Evolutionary conservation across 805 yeast genomes (phyloP).

Genomic region (Starmerella geochares): DNA sequence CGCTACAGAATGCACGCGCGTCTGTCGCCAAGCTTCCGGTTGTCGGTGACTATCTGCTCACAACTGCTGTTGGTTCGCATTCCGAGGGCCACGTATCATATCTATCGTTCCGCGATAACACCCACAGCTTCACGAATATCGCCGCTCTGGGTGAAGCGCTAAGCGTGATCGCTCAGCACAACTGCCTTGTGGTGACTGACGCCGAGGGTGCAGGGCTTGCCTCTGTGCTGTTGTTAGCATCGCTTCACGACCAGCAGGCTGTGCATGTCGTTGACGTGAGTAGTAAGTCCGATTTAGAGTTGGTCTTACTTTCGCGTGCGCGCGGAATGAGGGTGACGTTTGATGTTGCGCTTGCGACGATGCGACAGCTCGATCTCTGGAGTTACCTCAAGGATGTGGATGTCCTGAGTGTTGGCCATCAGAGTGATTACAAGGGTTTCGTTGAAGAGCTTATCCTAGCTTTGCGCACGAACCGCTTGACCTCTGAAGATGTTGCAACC

Average conservation of each 20-base stretch:
- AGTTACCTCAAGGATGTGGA: slow-evolving; percentile 60
- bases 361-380: slow-evolving; percentile 79
- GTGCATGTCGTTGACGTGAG: slow-evolving; percentile 85
- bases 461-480: slow-evolving; percentile 59
- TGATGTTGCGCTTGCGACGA: slow-evolving; percentile 65
- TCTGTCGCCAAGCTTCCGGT: slow-evolving; percentile 36
- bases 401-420: slow-evolving; percentile 74
- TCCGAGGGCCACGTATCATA: slow-evolving; percentile 49
- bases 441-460: slow-evolving; percentile 75
- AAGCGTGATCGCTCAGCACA: slow-evolving; percentile 59
- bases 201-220: slow-evolving; percentile 88
- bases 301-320: slow-evolving; percentile 75
- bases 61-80: slow-evolving; percentile 73
- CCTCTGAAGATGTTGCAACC: slow-evolving; percentile 58
- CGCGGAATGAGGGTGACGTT: slow-evolving; percentile 77
- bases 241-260: slow-evolving; percentile 62
- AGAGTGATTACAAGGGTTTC: slow-evolving; percentile 68
- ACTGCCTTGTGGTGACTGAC: slow-evolving; percentile 80
- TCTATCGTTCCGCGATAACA: slow-evolving; percentile 47
- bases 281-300: slow-evolving; percentile 66
- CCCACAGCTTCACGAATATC: slow-evolving; percentile 36
- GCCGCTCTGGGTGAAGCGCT: slow-evolving; percentile 53
- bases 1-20: slow-evolving; percentile 56
- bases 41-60: slow-evolving; percentile 62
- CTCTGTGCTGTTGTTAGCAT: slow-evolving; percentile 79